A percentile compares a stretch with the other conserved stretches of the same genome.
Evolutionary conservation across 306 rosid species (phyloP).

Genomic region (Citrullus mucosospermus): DNA sequence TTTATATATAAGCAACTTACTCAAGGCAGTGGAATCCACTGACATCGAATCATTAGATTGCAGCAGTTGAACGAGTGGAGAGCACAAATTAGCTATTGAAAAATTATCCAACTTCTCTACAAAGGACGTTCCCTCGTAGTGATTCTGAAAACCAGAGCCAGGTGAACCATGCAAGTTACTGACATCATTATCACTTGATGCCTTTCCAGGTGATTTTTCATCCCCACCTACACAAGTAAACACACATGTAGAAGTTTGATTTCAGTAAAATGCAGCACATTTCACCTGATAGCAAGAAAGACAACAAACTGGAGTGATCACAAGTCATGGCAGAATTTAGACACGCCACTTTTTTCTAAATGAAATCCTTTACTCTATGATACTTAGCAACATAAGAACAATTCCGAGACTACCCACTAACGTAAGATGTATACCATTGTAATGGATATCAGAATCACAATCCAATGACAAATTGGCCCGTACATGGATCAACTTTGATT

Average conservation of each 20-base stretch:
- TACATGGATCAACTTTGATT: not conserved
- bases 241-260: not conserved
- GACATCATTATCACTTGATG: constrained; percentile 36
- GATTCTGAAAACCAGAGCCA: constrained; percentile 33
- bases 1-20: constrained; percentile 64
- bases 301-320: not conserved
- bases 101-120: constrained; percentile 54
- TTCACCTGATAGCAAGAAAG: not conserved
- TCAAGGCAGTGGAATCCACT: constrained; percentile 47
- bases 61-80: constrained; percentile 49
- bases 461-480: not conserved
- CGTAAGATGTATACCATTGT: not conserved
- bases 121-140: constrained; percentile 29
- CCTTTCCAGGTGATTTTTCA: constrained; percentile 56
- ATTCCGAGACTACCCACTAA: not conserved
- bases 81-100: constrained; percentile 38
- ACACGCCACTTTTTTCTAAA: not conserved
- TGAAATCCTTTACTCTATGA: not conserved
- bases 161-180: constrained; percentile 45
- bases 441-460: not conserved
- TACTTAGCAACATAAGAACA: not conserved
- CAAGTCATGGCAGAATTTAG: not conserved
- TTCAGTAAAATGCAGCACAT: not conserved
- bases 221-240: constrained; percentile 40
- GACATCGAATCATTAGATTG: constrained; percentile 47